Evolutionary conservation across 192 early-diverging fungal genomes (phyloP), one percentile per base, ranked within the genome.

Genomic region (Paraglomus brasilianum): DNA sequence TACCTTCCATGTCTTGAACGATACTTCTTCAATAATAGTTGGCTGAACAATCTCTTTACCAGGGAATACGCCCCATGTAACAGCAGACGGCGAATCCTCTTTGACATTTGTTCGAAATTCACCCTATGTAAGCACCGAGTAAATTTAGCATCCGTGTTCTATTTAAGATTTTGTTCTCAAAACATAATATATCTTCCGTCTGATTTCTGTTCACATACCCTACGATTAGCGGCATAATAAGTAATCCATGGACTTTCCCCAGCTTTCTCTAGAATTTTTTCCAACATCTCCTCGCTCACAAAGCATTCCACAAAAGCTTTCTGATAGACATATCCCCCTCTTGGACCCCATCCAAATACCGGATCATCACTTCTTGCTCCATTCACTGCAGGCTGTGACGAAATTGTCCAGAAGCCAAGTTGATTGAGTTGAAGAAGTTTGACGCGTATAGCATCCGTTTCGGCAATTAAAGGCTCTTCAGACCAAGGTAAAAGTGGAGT

Each of bases 11-110:
- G 92, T 87, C 71, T 91, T 75, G 75, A 94, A 94, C 46, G 80
- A 84, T 17, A 77, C 80, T 59, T 81, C 71, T 39, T 93, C 91
- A 43, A 94, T 91, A 41, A 94, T 82, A 6, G 92, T 94, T 3
- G 91, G 88, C 69, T 94, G 92, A 46, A 94, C 80, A 72, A 94
- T 91, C 73, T 94, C 92, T 63, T 92, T 90, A 21, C 91, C 92
- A 5, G 92, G 91, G 78, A 94, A 94, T 15, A 94, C 92, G 43
- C 92, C 93, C 92, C 92, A 94, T 1, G 92, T 94, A 17, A 94
- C 89, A 5, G 91, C 92, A 76, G 90, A 92, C 24, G 89, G 83
- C 1, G 77, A 71, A 13, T 82, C 79, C 1, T 75, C 90, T 8
- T 72, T 22, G 9, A 81, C 83, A 72, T 93, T 92, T 13, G 90